Evolutionary conservation across 495 filamentous ascomycete species (phyloP).

Genomic region (Podospora comata): DNA sequence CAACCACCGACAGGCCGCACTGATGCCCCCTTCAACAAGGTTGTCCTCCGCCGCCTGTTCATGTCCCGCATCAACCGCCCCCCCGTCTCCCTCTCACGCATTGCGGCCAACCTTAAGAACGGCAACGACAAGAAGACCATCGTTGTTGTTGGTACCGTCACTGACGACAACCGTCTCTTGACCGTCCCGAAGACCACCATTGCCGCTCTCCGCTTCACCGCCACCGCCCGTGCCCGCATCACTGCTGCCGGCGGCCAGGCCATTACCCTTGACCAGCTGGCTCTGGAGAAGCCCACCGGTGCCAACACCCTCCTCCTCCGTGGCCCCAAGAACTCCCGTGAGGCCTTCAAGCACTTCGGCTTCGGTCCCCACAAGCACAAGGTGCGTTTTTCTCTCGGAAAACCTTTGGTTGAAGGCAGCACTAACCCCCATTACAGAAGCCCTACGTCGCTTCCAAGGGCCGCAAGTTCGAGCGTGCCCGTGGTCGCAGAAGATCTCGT

Average conservation of each 20-base stretch:
- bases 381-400: constrained; percentile 50
- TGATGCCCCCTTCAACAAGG: constrained; percentile 94
- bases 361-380: constrained; percentile 96
- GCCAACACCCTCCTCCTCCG: constrained; percentile 91
- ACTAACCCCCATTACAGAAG: constrained; percentile 59
- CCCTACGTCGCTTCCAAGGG: constrained; percentile 97
- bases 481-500: constrained; percentile 91
- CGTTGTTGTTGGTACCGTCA: constrained; percentile 89
- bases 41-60: constrained; percentile 91
- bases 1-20: constrained; percentile 67
- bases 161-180: constrained; percentile 92
- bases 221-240: constrained; percentile 90
- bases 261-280: constrained; percentile 93
- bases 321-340: constrained; percentile 93
- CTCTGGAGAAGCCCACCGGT: constrained; percentile 87
- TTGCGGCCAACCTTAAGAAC: constrained; percentile 67
- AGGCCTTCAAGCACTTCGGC: constrained; percentile 98
- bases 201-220: constrained; percentile 92
- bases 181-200: constrained; percentile 85
- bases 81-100: constrained; percentile 87
- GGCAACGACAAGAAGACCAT: constrained; percentile 81
- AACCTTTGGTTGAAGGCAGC: constrained; percentile 5
- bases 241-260: constrained; percentile 88
- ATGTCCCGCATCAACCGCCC: constrained; percentile 97
- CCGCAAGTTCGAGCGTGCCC: constrained; percentile 96